Evolutionary conservation across 257 asterid species (phyloP).

Genomic region (Przewalskia tangutica): DNA sequence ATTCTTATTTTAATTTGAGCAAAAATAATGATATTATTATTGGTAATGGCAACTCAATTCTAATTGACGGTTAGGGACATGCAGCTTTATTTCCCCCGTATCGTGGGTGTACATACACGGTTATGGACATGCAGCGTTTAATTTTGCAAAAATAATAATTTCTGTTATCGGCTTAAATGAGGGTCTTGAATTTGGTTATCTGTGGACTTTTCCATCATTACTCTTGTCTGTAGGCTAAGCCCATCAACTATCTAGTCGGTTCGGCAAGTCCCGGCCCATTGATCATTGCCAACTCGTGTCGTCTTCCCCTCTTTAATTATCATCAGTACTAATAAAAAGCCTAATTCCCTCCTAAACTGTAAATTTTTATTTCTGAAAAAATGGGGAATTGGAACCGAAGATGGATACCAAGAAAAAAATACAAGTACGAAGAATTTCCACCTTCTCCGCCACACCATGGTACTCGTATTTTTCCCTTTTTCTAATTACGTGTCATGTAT

Average conservation of each 20-base stretch:
- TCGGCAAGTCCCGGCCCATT: background rate
- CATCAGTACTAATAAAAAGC: background rate
- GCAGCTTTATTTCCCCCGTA: too few relatives aligned
- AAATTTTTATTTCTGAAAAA: background rate
- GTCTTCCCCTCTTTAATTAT: background rate
- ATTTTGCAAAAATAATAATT: too few relatives aligned
- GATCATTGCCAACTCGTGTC: background rate
- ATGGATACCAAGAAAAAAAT: constrained; percentile 37
- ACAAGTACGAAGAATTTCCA: constrained; percentile 17
- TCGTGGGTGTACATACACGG: too few relatives aligned
- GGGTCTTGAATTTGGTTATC: too few relatives aligned
- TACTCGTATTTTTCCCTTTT: background rate
- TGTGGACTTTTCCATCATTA: background rate
- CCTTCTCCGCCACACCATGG: constrained; percentile 43
- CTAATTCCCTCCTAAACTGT: background rate
- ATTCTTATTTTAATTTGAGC: too few relatives aligned
- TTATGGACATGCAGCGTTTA: too few relatives aligned
- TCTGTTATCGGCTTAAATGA: too few relatives aligned
- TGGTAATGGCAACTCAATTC: too few relatives aligned
- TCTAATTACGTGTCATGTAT: background rate
- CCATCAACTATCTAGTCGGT: background rate
- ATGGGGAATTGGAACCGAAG: constrained; percentile 78
- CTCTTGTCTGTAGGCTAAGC: background rate
- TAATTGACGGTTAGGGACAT: too few relatives aligned
- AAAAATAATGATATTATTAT: too few relatives aligned